These are phyloP conservation scores for Hemerocallis citrina DNA, from an alignment of 106 monocot genomes.

Conservation along the genomic window DNA sequence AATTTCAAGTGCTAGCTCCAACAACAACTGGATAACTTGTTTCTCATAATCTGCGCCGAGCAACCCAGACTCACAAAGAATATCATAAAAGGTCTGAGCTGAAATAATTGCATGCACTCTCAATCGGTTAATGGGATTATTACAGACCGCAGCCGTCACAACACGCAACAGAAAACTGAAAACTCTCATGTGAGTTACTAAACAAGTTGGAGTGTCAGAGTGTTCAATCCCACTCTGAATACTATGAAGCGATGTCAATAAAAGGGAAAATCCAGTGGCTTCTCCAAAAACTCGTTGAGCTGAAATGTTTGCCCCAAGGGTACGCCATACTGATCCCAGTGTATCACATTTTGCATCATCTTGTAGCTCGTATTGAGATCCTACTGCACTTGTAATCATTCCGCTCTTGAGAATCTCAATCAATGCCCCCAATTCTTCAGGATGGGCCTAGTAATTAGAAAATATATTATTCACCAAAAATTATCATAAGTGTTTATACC, in stretches of 20 bases:
- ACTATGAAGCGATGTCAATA: constrained; percentile 83
- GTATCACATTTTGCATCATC: constrained; percentile 87
- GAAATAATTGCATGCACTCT: constrained; percentile 73
- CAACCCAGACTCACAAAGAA: constrained; percentile 79
- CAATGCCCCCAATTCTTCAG: constrained; percentile 75
- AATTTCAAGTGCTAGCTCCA: constrained; percentile 94
- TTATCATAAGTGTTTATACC: background rate
- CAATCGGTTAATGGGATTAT: constrained; percentile 73
- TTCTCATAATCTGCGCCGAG: constrained; percentile 88
- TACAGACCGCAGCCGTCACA: constrained; percentile 77
- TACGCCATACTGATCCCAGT: constrained; percentile 86
- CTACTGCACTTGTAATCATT: constrained; percentile 67
- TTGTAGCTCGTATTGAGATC: constrained; percentile 78
- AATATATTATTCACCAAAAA: constrained; percentile 4
- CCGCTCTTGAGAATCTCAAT: constrained; percentile 95
- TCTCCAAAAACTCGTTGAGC: constrained; percentile 93
- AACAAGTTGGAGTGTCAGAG: constrained; percentile 24
- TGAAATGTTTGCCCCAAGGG: constrained; percentile 69
- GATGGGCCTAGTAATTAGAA: constrained; percentile 53
- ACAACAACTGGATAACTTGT: constrained; percentile 71
- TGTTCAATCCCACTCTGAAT: constrained; percentile 52
- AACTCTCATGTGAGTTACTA: constrained; percentile 46
- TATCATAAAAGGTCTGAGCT: constrained; percentile 85
- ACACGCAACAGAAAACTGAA: constrained; percentile 80
- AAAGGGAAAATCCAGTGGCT: constrained; percentile 93